phyloP scores from a whole-genome alignment of 192 early-diverging fungal genomes.

The Globomyces pollinis-pini region DNA sequence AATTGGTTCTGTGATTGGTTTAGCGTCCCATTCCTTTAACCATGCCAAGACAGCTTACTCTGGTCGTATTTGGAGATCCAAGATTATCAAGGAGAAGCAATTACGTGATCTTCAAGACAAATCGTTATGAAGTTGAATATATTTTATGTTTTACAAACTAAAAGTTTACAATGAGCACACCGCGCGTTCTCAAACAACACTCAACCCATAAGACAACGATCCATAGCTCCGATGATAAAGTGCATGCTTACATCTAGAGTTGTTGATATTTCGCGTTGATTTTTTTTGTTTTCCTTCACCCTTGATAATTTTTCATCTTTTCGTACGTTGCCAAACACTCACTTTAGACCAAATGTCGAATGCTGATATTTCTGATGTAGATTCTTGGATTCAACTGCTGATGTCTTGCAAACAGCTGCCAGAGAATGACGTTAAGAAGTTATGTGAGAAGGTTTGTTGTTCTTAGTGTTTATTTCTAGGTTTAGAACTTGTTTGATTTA shows the following conservation, averaged over 20 bases:
- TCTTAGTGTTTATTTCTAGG: not conserved
- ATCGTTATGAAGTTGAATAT: conserved; percentile 3
- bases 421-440: conserved; percentile 88
- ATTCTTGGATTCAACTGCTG: conserved; percentile 85
- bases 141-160: not conserved
- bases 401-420: conserved; percentile 92
- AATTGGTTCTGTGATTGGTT: not conserved
- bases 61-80: not conserved
- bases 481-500: not conserved
- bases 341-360: not conserved
- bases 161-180: too few relatives aligned
- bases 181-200: too few relatives aligned
- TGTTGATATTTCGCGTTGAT: not conserved
- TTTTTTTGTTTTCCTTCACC: not conserved
- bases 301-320: not conserved
- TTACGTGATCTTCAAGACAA: not conserved
- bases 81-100: conserved; percentile 3
- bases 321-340: too few relatives aligned
- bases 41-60: conserved; percentile 4
- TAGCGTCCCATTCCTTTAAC: not conserved
- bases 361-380: conserved; percentile 76
- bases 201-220: too few relatives aligned
- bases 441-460: conserved; percentile 86
- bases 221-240: too few relatives aligned
- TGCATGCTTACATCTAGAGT: too few relatives aligned